Evolutionary conservation across 768 basidiomycete genomes (phyloP), one percentile per base, ranked within the genome.

Genomic region (Psilocybe cyanescens): DNA sequence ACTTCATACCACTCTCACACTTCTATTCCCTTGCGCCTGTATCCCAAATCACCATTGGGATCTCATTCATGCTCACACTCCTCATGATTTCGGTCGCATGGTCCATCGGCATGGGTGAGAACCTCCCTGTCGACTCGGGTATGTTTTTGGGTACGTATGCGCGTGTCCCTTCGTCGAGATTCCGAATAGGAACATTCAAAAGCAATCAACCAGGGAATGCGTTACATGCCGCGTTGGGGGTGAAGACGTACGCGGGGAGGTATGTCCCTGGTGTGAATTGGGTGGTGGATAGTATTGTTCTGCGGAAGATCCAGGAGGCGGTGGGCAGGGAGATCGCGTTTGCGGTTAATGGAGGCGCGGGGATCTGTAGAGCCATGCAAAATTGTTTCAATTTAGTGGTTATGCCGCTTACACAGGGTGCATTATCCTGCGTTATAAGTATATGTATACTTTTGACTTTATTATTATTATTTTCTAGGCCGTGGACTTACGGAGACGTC

Each of bases 401-500:
- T 41, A 89, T 91, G 55, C 87, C 82, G 41, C 74, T 94, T 58
- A 78, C 95, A 29, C 92, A 94, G 75, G 94, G 94, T 92, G 55
- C 47, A 82, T 72, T 2, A 16, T 30, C 41, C 1, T 16, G 19
- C 12, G 17, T 30, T 7, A 24, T 28, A 0, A 11, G 1, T 12
- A 35, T 54, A 37, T 35, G 29, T 14, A 31, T n/a, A 33, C 4
- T 14, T 41, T 41, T 33, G 24, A 24, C 24, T 0, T 24, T 24
- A 24, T 24, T 24, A 24, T 24, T 24, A 24, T 19, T 31, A 31
- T 5, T 14, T 44, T 8, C n/a, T 16, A 92, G 91, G 90, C 44
- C 94, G 93, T 69, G 94, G 95, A 44, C 86, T 96, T 80, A 96
- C 95, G 17, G 94, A 97, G 71, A 86, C 91, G 1, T 86, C 88